Conservation (phyloP, 208 protist genomes). For the Leishmania braziliensis region DNA sequence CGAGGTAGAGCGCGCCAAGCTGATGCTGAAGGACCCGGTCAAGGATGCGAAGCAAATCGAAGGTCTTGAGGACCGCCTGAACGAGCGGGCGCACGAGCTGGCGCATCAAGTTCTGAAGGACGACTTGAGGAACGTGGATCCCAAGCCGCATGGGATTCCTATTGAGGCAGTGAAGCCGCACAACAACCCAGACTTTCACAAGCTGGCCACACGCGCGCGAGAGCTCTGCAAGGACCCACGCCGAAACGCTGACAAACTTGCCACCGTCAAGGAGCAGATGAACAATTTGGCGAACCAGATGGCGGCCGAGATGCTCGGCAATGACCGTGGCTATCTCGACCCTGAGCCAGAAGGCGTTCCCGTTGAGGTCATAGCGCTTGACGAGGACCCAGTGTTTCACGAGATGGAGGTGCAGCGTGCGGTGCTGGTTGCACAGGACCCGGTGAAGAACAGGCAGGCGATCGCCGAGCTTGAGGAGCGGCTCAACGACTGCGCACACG, state of each 20-base stretch:
- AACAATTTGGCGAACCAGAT: conserved; percentile 55
- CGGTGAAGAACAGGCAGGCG: conserved; percentile 38
- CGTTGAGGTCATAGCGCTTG: conserved; percentile 43
- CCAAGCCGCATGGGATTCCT: conserved; percentile 48
- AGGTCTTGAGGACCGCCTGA: conserved; percentile 62
- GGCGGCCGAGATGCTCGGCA: conserved; percentile 44
- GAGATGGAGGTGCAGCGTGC: conserved; percentile 68
- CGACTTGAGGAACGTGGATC: conserved; percentile 56
- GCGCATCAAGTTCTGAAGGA: conserved; percentile 58
- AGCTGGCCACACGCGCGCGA: conserved; percentile 52
- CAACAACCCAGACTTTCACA: conserved; percentile 59
- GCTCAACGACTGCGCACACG: conserved; percentile 68
- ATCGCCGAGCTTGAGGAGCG: conserved; percentile 66
- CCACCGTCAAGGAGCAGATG: conserved; percentile 54
- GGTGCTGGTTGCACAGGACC: conserved; percentile 58
- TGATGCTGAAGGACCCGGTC: conserved; percentile 57
- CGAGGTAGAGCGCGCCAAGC: conserved; percentile 68
- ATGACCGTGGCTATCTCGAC: conserved; percentile 64
- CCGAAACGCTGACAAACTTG: conserved; percentile 43
- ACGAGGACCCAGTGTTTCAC: conserved; percentile 52
- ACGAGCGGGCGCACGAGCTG: conserved; percentile 60
- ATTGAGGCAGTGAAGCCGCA: conserved; percentile 58
- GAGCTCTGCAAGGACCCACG: conserved; percentile 62
- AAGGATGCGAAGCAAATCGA: conserved; percentile 59
- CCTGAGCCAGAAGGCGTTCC: conserved; percentile 68